Evolutionary conservation across 164 flowering plant genomes (phyloP), one percentile per base, ranked within the genome.

Genomic region (Warburgia ugandensis): DNA sequence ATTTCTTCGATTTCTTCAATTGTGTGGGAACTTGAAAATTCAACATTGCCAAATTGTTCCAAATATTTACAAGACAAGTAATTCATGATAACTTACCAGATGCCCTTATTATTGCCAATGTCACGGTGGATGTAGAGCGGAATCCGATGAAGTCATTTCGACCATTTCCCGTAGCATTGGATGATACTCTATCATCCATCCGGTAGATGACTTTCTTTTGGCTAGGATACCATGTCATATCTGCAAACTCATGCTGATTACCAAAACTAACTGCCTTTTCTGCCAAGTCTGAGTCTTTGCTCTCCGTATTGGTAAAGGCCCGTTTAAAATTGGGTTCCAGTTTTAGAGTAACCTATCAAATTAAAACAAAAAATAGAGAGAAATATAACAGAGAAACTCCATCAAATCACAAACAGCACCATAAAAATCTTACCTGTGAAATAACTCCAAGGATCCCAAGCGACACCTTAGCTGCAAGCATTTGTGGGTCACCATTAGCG

Each of bases 361-460:
- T 20, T 26, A 25, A 16, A 14, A 0, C 26, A 22, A 16, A 27
- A 3, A 45, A 6, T 26, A 45, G 7, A 0, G 14, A 26, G 19
- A 14, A 27, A 6, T 10, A 10, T 6, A 7, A 22, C n/a, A 27
- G 6, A 27, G 9, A 45, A 7, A 6, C 42, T 5, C 19, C n/a
- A 12, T 6, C 42, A 38, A 13, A 38, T 37, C 14, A 14, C 4
- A 14, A 12, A 37, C 16, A 37, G 4, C 12, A 12, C 11, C 11
- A 37, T 14, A 21, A n/a, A 19, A 25, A 48, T 13, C 14, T 25
- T 60, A 86, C 95, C 90, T 83, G 82, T 25, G 88, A 75, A 50
- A 86, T 68, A 30, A 83, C 81, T 44, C 95, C 95, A 52, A 86
- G 86, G 35, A 80, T 86, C 4, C 95, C 95, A 28, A 86, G 77